These are phyloP conservation scores for Leucosporidium creatinivorum DNA, from an alignment of 768 basidiomycete species.

Conservation along the genomic window DNA sequence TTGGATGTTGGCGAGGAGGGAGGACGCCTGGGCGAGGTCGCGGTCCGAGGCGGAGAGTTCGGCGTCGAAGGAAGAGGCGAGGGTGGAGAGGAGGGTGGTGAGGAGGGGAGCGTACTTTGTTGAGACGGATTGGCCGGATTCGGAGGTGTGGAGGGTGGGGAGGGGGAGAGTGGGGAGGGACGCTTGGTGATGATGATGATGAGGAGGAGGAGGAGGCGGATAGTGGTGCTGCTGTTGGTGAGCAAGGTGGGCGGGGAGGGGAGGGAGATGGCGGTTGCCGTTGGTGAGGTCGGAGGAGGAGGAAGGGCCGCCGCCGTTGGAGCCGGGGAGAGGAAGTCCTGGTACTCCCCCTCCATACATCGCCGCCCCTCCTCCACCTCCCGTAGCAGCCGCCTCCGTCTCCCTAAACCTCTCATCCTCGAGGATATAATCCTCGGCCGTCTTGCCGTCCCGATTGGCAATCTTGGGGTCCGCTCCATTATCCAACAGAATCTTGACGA, in stretches of 20 bases:
- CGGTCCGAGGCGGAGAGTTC: slow-evolving; percentile 87
- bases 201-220: slow-evolving; percentile 44
- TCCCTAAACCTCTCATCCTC: slow-evolving; percentile 90
- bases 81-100: slow-evolving; percentile 72
- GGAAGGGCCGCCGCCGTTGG: not conserved
- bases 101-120: slow-evolving; percentile 79
- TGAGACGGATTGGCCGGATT: slow-evolving; percentile 75
- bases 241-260: slow-evolving; percentile 41
- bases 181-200: not conserved
- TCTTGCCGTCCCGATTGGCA: slow-evolving; percentile 88
- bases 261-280: slow-evolving; percentile 33
- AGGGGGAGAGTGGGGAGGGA: too few species aligned
- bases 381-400: slow-evolving; percentile 2
- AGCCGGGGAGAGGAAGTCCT: not conserved
- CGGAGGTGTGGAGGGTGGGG: slow-evolving; percentile 63
- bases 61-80: slow-evolving; percentile 83
- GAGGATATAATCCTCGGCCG: slow-evolving; percentile 94
- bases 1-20: slow-evolving; percentile 75
- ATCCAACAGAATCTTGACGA: slow-evolving; percentile 91
- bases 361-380: not conserved
- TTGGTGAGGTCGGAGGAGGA: not conserved
- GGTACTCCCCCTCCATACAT: not conserved
- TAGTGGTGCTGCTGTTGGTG: not conserved
- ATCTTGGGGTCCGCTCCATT: slow-evolving; percentile 95
- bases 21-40: slow-evolving; percentile 80